Conservation (phyloP, 331 rosid genomes). For the Telfairia occidentalis region DNA sequence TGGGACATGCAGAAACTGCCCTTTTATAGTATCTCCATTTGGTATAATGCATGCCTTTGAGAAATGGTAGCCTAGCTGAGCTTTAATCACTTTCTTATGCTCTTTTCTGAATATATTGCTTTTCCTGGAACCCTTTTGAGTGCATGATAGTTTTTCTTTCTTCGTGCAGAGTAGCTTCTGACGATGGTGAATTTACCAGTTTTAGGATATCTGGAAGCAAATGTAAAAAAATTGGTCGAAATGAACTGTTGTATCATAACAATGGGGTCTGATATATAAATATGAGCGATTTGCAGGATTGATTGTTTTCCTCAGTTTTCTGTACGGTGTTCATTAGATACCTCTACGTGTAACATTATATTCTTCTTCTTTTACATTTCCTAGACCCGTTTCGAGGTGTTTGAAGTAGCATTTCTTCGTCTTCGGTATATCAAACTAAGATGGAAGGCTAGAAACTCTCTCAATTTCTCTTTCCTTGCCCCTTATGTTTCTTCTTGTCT, state of each 20-base stretch:
- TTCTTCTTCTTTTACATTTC: background rate
- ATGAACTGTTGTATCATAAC: slow-evolving; percentile 6
- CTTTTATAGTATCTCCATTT: background rate
- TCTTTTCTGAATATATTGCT: background rate
- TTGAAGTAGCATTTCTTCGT: slow-evolving; percentile 8
- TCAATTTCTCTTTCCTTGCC: background rate
- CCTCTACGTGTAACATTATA: background rate
- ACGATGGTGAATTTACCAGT: slow-evolving; percentile 11
- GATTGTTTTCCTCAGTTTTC: slow-evolving; percentile 4
- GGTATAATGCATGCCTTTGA: background rate
- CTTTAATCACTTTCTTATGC: background rate
- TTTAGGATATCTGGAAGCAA: slow-evolving; percentile 13
- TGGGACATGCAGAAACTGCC: slow-evolving; percentile 1
- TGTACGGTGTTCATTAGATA: background rate
- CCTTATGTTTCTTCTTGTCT: background rate
- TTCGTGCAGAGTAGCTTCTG: slow-evolving; percentile 15
- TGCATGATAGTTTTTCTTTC: background rate
- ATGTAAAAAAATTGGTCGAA: slow-evolving; percentile 8
- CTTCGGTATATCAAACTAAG: background rate
- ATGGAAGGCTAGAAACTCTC: slow-evolving; percentile 1
- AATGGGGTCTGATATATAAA: slow-evolving; percentile 13
- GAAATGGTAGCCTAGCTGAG: background rate
- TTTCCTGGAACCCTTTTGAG: background rate
- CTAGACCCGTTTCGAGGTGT: background rate
- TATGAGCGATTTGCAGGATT: slow-evolving; percentile 8